Evolutionary conservation across 2,329 filamentous ascomycete species (phyloP).

Genomic region (Botrytis pseudocinerea): DNA sequence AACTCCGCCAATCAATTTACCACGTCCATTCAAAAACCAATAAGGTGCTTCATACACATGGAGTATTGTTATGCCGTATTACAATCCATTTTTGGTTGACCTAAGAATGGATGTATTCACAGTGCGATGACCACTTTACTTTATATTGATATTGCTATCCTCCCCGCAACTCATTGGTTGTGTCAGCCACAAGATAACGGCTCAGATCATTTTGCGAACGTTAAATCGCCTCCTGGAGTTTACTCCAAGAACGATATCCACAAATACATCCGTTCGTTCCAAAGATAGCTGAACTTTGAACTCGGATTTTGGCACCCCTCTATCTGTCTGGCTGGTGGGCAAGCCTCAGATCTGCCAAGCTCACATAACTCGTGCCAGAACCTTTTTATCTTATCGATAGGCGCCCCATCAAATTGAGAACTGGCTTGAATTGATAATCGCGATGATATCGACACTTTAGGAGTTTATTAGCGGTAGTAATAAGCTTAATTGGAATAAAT

Average conservation of each 20-base stretch:
- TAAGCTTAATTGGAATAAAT: slow-evolving; percentile 12
- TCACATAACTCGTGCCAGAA: slow-evolving; percentile 5
- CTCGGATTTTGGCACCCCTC: not conserved
- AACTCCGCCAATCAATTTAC: not conserved
- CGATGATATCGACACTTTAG: not conserved
- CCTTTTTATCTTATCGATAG: not conserved
- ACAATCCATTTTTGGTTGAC: not conserved
- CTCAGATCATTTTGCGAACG: slow-evolving; percentile 6
- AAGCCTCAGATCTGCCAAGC: not conserved
- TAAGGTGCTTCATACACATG: slow-evolving; percentile 3
- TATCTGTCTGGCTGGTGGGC: not conserved
- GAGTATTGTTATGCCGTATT: slow-evolving; percentile 20
- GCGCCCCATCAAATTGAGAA: not conserved
- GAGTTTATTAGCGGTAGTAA: not conserved
- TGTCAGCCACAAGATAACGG: slow-evolving; percentile 11
- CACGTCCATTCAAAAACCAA: not conserved
- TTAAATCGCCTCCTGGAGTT: not conserved
- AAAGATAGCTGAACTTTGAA: not conserved
- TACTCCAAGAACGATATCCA: not conserved
- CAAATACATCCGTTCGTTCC: not conserved
- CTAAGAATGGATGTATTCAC: not conserved
- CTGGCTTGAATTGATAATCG: not conserved
- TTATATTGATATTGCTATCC: not conserved
- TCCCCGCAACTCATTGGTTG: not conserved
- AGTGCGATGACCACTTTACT: not conserved